A percentile compares a stretch with the other conserved stretches of the same genome.
phyloP scores from a whole-genome alignment of 2,329 filamentous ascomycete species.

The Aspergillus flavus region DNA sequence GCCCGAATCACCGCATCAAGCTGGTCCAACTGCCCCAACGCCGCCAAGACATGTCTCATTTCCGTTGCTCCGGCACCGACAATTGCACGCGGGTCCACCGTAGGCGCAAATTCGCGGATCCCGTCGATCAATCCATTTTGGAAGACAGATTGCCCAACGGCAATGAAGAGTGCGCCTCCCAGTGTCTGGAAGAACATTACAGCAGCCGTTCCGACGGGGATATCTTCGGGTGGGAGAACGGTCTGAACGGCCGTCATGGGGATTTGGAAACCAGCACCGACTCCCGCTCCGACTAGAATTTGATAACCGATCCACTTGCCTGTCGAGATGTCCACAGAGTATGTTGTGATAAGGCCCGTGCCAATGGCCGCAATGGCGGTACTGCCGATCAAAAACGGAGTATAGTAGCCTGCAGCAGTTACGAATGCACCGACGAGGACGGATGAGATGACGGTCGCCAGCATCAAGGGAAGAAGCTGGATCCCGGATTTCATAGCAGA shows the following conservation, averaged over 20 bases:
- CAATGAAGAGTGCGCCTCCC: conserved; percentile 52
- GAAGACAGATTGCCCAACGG: conserved; percentile 55
- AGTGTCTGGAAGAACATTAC: conserved; percentile 43
- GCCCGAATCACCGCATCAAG: conserved; percentile 21
- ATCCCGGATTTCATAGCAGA: conserved; percentile 50
- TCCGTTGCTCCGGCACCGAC: conserved; percentile 23
- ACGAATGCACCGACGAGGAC: conserved; percentile 36
- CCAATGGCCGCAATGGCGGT: conserved; percentile 42
- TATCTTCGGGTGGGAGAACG: conserved; percentile 33
- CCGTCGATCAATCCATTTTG: conserved; percentile 51
- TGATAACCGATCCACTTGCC: conserved; percentile 45
- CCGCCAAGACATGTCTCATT: conserved; percentile 17
- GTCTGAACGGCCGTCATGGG: conserved; percentile 41
- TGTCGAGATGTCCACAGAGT: conserved; percentile 34
- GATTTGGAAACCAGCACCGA: conserved; percentile 42
- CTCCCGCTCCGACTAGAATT: conserved; percentile 37
- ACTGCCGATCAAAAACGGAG: conserved; percentile 42
- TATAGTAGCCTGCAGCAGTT: conserved; percentile 42
- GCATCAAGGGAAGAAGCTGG: conserved; percentile 43
- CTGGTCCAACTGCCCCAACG: conserved; percentile 16
- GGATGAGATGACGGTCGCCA: conserved; percentile 39
- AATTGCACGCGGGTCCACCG: conserved; percentile 15
- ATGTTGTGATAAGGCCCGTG: conserved; percentile 45
- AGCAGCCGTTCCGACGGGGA: conserved; percentile 39
- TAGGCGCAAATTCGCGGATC: neutral